These are phyloP conservation scores for Diplodia seriata DNA, from an alignment of 2,329 filamentous ascomycete genomes.

Conservation along the genomic window DNA sequence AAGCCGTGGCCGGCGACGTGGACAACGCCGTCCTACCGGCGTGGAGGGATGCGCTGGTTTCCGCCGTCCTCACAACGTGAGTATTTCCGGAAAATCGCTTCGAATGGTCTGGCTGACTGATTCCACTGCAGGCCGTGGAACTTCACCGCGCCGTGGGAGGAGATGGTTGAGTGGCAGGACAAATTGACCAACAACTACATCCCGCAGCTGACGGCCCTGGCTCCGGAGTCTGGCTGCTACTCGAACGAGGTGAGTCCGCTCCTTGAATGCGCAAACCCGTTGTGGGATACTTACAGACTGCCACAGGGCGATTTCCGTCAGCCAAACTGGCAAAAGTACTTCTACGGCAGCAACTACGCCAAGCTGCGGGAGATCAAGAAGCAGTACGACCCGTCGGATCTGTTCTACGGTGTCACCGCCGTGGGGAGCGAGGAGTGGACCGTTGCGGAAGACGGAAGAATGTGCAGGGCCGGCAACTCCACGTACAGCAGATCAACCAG, in stretches of 20 bases:
- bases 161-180: constrained; percentile 35
- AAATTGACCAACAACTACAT: constrained; percentile 18
- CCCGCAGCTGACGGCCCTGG: constrained; percentile 35
- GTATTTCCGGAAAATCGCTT: not conserved
- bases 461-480: constrained; percentile 28
- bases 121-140: not conserved
- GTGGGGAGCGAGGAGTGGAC: constrained; percentile 41
- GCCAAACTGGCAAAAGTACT: constrained; percentile 39
- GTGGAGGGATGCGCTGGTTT: constrained; percentile 5
- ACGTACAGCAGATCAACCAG: not conserved
- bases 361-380: constrained; percentile 37
- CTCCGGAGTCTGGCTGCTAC: constrained; percentile 33
- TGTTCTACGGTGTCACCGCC: constrained; percentile 38
- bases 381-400: constrained; percentile 37
- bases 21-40: constrained; percentile 19
- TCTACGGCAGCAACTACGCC: constrained; percentile 40
- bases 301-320: constrained; percentile 39
- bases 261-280: not conserved
- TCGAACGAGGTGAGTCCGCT: constrained; percentile 36
- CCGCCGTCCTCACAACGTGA: constrained; percentile 4
- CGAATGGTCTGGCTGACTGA: no score
- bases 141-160: constrained; percentile 28
- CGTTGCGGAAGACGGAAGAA: constrained; percentile 35
- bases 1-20: constrained; percentile 26
- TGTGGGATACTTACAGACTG: no score